Conservation (phyloP, 2,329 filamentous ascomycete genomes). For the Leptographium lundbergii region DNA sequence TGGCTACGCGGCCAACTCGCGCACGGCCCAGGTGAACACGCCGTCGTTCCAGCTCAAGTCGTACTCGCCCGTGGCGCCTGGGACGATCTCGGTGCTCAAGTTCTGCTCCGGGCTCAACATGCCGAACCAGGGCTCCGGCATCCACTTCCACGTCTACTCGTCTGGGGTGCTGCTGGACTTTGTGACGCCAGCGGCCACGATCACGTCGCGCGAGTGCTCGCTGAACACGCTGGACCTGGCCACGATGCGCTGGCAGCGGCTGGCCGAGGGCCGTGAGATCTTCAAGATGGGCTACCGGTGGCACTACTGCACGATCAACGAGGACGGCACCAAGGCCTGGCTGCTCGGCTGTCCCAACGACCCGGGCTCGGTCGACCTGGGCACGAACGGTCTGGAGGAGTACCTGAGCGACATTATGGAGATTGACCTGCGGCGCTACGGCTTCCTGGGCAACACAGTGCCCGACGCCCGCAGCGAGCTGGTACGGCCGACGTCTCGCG, state of each 20-base stretch:
- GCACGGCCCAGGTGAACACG: constrained; percentile 53
- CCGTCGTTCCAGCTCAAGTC: constrained; percentile 53
- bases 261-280: constrained; percentile 87
- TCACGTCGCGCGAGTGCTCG: constrained; percentile 76
- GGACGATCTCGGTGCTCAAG: constrained; percentile 77
- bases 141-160: constrained; percentile 90
- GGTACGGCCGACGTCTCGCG: constrained; percentile 32
- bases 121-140: constrained; percentile 78
- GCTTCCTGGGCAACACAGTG: constrained; percentile 71
- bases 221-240: constrained; percentile 80
- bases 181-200: constrained; percentile 81
- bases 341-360: constrained; percentile 85
- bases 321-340: constrained; percentile 93
- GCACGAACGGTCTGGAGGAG: constrained; percentile 65
- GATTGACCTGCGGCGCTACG: constrained; percentile 84
- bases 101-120: constrained; percentile 81
- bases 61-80: constrained; percentile 77
- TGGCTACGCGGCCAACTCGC: constrained; percentile 55
- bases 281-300: constrained; percentile 88
- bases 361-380: constrained; percentile 48
- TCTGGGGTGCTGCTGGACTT: constrained; percentile 90
- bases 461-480: constrained; percentile 35
- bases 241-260: constrained; percentile 81
- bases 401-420: constrained; percentile 91
- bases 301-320: constrained; percentile 96